phyloP scores from a whole-genome alignment of 192 early-diverging fungal species.

The Coemansia sp. region DNA sequence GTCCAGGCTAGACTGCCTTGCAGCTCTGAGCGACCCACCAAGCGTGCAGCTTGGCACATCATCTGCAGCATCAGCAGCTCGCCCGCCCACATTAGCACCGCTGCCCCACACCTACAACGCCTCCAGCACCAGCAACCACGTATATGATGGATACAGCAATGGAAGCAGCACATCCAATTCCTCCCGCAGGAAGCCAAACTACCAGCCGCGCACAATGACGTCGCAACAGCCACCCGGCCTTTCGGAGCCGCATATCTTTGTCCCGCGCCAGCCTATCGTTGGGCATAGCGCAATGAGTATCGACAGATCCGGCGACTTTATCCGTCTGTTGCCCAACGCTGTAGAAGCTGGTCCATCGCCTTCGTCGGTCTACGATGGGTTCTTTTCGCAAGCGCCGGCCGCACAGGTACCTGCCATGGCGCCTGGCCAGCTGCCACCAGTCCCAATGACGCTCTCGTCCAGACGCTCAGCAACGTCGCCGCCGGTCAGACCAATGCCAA shows the following conservation, averaged over 20 bases:
- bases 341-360: constrained; percentile 4
- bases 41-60: background rate
- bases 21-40: constrained; percentile 1
- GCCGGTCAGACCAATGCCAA: background rate
- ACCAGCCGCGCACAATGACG: background rate
- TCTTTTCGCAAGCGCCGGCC: background rate
- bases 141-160: background rate
- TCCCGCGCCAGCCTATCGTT: constrained; percentile 25
- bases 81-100: background rate
- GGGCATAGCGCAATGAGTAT: constrained; percentile 30
- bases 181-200: background rate
- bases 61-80: background rate
- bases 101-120: background rate
- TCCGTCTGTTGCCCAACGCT: background rate
- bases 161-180: background rate
- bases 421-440: background rate
- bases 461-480: background rate
- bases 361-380: constrained; percentile 1
- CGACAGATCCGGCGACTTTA: constrained; percentile 28
- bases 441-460: background rate
- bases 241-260: constrained; percentile 29
- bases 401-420: background rate
- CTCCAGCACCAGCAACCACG: background rate
- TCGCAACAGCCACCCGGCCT: background rate
- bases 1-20: constrained; percentile 3